Conservation (phyloP, 352 stramenopile species). For the Bremia lactucae region DNA sequence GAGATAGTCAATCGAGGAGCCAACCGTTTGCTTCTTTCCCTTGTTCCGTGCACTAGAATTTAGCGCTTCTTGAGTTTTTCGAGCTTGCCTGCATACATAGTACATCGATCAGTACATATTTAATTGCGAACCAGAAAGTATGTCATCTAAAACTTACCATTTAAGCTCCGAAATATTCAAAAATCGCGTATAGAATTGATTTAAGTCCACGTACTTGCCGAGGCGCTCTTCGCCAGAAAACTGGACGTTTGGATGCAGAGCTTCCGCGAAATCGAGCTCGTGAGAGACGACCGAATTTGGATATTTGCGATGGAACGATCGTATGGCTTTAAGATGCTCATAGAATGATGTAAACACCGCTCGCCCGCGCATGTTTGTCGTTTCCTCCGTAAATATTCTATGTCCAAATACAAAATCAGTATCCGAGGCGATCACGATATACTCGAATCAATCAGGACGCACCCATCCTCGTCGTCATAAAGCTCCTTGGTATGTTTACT, state of each 20-base stretch:
- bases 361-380: slow-evolving; percentile 59
- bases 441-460: slow-evolving; percentile 8
- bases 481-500: slow-evolving; percentile 67
- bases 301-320: slow-evolving; percentile 79
- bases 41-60: slow-evolving; percentile 8
- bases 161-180: slow-evolving; percentile 67
- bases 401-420: neutral
- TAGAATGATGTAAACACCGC: slow-evolving; percentile 85
- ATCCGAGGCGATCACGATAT: neutral
- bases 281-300: slow-evolving; percentile 56
- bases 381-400: slow-evolving; percentile 71
- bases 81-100: slow-evolving; percentile 21
- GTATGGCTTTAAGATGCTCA: slow-evolving; percentile 78
- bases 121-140: neutral
- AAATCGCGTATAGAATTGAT: slow-evolving; percentile 73
- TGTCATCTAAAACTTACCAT: slow-evolving; percentile 8
- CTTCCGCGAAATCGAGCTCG: slow-evolving; percentile 50
- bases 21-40: slow-evolving; percentile 7
- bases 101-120: neutral
- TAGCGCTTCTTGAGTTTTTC: slow-evolving; percentile 17
- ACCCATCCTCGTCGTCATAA: slow-evolving; percentile 78
- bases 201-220: slow-evolving; percentile 85
- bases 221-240: slow-evolving; percentile 86
- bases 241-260: slow-evolving; percentile 53
- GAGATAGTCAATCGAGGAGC: slow-evolving; percentile 49